Evolutionary conservation across 129 eudicot species (phyloP).

Genomic region (Centaurea solstitialis): DNA sequence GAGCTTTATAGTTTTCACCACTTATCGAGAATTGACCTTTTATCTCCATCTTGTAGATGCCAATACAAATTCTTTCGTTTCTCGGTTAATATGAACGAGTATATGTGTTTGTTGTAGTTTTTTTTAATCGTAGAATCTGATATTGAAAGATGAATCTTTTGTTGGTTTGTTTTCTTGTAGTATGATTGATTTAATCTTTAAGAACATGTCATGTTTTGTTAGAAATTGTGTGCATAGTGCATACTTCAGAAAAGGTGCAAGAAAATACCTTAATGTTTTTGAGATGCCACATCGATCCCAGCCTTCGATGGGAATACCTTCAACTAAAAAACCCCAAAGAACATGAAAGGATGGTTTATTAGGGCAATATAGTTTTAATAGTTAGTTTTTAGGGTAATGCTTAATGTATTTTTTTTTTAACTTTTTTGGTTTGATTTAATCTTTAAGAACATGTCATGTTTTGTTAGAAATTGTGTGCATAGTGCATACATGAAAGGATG

Average conservation of each 20-base stretch:
- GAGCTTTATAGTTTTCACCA: neutral
- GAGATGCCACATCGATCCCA: too few relatives aligned
- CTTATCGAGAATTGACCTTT: neutral
- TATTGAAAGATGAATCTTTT: neutral
- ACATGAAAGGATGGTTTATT: neutral
- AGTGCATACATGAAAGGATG: neutral
- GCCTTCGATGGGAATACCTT: too few relatives aligned
- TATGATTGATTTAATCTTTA: neutral
- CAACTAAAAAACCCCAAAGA: too few relatives aligned
- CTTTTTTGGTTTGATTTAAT: too few relatives aligned
- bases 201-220: neutral
- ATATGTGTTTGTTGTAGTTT: neutral
- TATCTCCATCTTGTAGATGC: neutral
- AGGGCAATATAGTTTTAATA: too few relatives aligned
- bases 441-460: too few relatives aligned
- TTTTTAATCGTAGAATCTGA: neutral
- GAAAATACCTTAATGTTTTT: too few relatives aligned
- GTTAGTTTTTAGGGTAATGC: too few relatives aligned
- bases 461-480: neutral
- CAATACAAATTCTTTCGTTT: neutral
- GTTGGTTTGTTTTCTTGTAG: neutral
- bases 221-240: neutral
- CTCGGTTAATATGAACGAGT: neutral
- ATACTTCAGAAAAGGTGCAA: too few relatives aligned
- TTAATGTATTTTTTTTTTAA: too few relatives aligned